Percentiles rank a stretch among this genome's conserved stretches.
phyloP scores from a whole-genome alignment of 306 rosid species.

The Vigna radiata region DNA sequence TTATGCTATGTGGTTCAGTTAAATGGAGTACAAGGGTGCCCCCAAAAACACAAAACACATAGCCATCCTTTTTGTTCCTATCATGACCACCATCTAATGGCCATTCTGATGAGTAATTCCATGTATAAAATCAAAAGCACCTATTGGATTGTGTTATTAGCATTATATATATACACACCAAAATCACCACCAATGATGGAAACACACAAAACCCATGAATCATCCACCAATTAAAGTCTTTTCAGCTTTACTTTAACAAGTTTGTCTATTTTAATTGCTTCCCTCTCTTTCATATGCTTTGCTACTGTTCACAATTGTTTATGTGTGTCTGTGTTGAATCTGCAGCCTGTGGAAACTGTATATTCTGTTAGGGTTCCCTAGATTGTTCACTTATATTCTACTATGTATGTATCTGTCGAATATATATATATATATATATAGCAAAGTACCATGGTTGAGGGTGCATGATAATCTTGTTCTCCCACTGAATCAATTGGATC shows the following conservation, averaged over 20 bases:
- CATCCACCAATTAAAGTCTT: slow-evolving; percentile 38
- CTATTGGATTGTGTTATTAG: neutral
- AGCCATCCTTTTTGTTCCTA: neutral
- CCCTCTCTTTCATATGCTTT: neutral
- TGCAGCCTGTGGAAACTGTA: slow-evolving; percentile 32
- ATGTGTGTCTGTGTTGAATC: neutral
- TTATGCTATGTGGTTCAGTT: neutral
- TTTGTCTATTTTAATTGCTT: slow-evolving; percentile 16
- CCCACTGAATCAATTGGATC: slow-evolving; percentile 7
- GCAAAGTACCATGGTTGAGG: slow-evolving; percentile 14
- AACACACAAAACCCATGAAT: slow-evolving; percentile 44
- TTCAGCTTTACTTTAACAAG: slow-evolving; percentile 16
- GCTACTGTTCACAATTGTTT: neutral
- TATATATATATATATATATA: too few relatives aligned
- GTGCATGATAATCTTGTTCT: slow-evolving; percentile 23
- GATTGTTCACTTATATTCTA: neutral
- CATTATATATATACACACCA: neutral
- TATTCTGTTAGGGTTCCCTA: slow-evolving; percentile 63
- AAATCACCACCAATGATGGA: neutral
- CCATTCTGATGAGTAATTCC: neutral
- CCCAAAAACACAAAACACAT: neutral
- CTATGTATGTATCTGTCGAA: neutral
- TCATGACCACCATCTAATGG: neutral
- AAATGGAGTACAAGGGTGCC: neutral
- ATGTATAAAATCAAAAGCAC: slow-evolving; percentile 1